Conservation (phyloP, 805 yeast species). For the Yarrowia bubula region DNA sequence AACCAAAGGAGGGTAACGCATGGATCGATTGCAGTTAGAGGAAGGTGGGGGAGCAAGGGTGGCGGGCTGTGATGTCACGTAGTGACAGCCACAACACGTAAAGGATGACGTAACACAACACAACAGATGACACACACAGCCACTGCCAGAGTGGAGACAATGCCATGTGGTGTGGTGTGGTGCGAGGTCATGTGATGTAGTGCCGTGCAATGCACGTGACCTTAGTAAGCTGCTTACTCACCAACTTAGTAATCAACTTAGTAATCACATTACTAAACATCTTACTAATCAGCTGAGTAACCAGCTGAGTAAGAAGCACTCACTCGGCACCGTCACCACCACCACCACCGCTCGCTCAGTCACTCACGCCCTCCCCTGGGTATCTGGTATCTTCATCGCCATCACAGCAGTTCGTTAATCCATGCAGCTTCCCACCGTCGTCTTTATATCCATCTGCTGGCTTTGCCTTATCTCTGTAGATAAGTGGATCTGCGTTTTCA, state of each 20-base stretch:
- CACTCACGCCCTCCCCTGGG: not conserved
- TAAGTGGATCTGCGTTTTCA: not conserved
- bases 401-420: not conserved
- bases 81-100: not conserved
- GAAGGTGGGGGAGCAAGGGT: slow-evolving; percentile 21
- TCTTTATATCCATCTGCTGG: slow-evolving; percentile 22
- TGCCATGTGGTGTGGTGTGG: not conserved
- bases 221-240: too few species aligned
- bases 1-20: not conserved
- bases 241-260: too few species aligned
- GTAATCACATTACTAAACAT: not conserved
- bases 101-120: not conserved
- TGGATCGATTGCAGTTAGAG: slow-evolving; percentile 21
- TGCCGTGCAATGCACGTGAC: not conserved
- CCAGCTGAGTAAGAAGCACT: not conserved
- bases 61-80: not conserved
- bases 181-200: not conserved
- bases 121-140: not conserved
- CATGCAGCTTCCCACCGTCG: slow-evolving; percentile 7
- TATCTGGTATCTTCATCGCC: not conserved
- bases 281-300: not conserved
- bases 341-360: not conserved
- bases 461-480: slow-evolving; percentile 27
- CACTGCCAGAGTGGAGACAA: not conserved
- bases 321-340: not conserved